phyloP scores from a whole-genome alignment of 495 filamentous ascomycete species.

The Xylaria castorea region DNA sequence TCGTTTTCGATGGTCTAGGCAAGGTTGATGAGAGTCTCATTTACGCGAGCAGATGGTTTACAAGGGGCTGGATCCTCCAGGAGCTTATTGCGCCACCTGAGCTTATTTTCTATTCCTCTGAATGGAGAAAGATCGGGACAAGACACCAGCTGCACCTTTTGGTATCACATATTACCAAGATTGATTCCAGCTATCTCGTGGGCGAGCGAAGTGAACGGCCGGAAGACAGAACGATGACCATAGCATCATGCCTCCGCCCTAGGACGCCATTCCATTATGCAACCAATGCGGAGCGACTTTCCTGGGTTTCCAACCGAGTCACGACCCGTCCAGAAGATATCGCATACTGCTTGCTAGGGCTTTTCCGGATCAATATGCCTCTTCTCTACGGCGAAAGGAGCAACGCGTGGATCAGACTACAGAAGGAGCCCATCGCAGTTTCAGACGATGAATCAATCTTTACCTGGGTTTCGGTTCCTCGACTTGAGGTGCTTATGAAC shows the following conservation, averaged over 20 bases:
- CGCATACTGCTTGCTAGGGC: constrained; percentile 32
- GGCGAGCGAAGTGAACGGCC: background rate
- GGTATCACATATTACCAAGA: background rate
- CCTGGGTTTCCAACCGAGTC: constrained; percentile 24
- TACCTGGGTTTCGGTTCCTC: background rate
- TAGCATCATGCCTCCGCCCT: background rate
- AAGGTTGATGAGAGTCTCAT: background rate
- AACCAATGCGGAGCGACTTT: constrained; percentile 24
- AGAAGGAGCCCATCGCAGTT: constrained; percentile 1
- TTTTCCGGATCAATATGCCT: constrained; percentile 29
- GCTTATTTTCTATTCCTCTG: background rate
- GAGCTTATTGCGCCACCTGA: background rate
- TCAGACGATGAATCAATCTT: background rate
- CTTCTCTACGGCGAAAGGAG: constrained; percentile 28
- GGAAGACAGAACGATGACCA: no score
- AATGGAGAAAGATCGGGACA: background rate
- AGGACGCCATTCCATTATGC: background rate
- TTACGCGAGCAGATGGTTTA: background rate
- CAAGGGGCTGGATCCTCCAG: background rate
- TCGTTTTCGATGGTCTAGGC: background rate
- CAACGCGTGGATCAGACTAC: constrained; percentile 13
- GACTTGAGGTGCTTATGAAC: background rate
- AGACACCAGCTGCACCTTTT: background rate
- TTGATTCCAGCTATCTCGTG: background rate
- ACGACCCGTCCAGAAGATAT: constrained; percentile 30